These are phyloP conservation scores for Stromatinia cepivora DNA, from an alignment of 2,329 filamentous ascomycete genomes.

Conservation along the genomic window DNA sequence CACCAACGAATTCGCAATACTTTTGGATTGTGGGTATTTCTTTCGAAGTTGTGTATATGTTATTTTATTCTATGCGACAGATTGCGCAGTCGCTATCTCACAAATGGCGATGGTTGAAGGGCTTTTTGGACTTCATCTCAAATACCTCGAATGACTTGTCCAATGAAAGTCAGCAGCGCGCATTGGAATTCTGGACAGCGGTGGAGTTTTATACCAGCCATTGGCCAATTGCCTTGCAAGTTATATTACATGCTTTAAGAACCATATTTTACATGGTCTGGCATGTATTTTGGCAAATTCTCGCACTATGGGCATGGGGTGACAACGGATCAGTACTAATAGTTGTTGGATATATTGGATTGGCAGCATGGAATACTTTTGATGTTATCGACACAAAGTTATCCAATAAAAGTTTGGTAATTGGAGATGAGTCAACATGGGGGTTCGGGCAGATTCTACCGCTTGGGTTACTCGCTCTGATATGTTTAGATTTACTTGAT, in stretches of 20 bases:
- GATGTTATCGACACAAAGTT: conserved; percentile 26
- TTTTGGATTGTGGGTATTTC: conserved; percentile 26
- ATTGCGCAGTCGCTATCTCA: background rate
- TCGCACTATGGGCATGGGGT: conserved; percentile 26
- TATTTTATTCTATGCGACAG: conserved; percentile 7
- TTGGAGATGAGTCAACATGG: conserved; percentile 26
- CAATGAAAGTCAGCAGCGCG: background rate
- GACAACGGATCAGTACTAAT: conserved; percentile 22
- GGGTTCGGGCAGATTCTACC: conserved; percentile 29
- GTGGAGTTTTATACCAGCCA: background rate
- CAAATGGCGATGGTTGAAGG: conserved; percentile 1
- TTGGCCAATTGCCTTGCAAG: background rate
- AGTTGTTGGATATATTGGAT: conserved; percentile 22
- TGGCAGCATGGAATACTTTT: conserved; percentile 26
- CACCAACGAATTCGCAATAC: conserved; percentile 15
- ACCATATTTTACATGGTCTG: background rate
- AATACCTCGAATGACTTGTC: background rate
- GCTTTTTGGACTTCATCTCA: background rate
- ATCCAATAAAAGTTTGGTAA: conserved; percentile 23
- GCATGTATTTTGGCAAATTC: conserved; percentile 12
- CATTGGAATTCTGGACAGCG: background rate
- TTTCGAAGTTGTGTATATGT: conserved; percentile 21
- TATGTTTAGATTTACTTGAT: conserved; percentile 26
- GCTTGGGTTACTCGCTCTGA: conserved; percentile 23
- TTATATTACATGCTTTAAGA: background rate